Evolutionary conservation across 2,329 filamentous ascomycete species (phyloP), one percentile per base, ranked within the genome.

Genomic region (Fusarium dimerum): DNA sequence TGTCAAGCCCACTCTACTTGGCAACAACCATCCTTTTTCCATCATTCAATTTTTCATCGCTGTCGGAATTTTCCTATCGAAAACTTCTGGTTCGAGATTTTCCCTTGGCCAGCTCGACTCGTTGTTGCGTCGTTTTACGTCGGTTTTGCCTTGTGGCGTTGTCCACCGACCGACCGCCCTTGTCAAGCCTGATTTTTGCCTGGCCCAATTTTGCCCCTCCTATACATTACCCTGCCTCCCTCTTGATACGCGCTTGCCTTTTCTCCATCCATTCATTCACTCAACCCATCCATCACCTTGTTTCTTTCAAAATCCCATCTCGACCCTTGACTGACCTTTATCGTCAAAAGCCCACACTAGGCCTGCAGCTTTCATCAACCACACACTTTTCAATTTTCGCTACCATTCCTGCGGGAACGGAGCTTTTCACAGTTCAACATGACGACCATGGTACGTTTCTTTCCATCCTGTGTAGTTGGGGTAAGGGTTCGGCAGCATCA

Each of bases 401-500:
- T 62, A 61, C 46, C 50, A 55, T 63, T 57, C 55, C 43, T 13
- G 41, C 51, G 47, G 59, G 57, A 61, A 65, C 54, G 60, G 56
- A 61, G 57, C 51, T 58, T 40, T 36, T 41, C 51, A 55, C 55
- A 57, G 48, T 60, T 57, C 64, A 75, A 66, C 39, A 80, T 80
- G 78, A 79, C 78, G 56, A 80, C 78, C 54, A 80, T 80, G 78
- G 78, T 80, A 76, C 56, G 77, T 63, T 43, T 3, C 20, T 26
- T 10, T 36, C 29, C 26, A 36, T 15, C 13, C 9, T 36, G 32
- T 3, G 32, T 15, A 4, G 9, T 15, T 36, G 32, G 10, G 13
- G 13, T 36, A 15, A 15, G 32, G 13, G 32, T 15, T 12, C 4
- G 13, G 13, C 32, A 36, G 10, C 5, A n/a, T 3, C 32, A 36